Percentiles rank a stretch among this genome's conserved stretches.
phyloP scores from a whole-genome alignment of 768 basidiomycete species.

The Hebeloma cylindrosporum region DNA sequence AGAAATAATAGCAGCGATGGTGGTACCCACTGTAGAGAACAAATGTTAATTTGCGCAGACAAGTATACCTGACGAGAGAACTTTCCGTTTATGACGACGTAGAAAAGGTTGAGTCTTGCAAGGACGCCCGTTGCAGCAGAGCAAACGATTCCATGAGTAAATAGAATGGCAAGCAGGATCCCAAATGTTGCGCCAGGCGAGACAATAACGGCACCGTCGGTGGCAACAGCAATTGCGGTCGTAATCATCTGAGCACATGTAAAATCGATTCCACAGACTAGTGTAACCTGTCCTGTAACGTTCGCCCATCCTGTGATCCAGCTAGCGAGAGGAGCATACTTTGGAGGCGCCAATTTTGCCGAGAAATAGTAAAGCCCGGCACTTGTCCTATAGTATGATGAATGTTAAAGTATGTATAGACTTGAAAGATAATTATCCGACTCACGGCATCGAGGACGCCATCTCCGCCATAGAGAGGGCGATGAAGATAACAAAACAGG shows the following conservation, averaged over 20 bases:
- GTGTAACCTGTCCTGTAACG: constrained; percentile 61
- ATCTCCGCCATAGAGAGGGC: constrained; percentile 75
- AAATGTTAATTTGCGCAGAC: background rate
- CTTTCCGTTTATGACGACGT: constrained; percentile 64
- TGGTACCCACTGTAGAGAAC: constrained; percentile 53
- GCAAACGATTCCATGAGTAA: constrained; percentile 69
- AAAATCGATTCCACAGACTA: constrained; percentile 76
- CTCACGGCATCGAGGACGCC: constrained; percentile 75
- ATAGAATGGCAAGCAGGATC: constrained; percentile 61
- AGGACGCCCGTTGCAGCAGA: constrained; percentile 66
- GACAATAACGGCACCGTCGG: constrained; percentile 52
- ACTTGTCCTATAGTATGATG: constrained; percentile 52
- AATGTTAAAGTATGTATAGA: background rate
- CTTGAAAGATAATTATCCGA: constrained; percentile 10
- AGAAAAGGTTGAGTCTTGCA: constrained; percentile 69
- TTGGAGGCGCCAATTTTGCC: constrained; percentile 65
- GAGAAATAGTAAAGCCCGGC: constrained; percentile 81
- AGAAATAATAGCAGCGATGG: constrained; percentile 58
- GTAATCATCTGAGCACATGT: constrained; percentile 81
- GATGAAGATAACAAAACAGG: constrained; percentile 63
- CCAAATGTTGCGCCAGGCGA: constrained; percentile 64
- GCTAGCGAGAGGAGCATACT: constrained; percentile 51
- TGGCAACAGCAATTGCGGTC: constrained; percentile 62
- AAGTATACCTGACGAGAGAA: background rate
- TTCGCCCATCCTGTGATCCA: constrained; percentile 60